phyloP scores from a whole-genome alignment of 805 yeast genomes.

The Candida sanyiensis region DNA sequence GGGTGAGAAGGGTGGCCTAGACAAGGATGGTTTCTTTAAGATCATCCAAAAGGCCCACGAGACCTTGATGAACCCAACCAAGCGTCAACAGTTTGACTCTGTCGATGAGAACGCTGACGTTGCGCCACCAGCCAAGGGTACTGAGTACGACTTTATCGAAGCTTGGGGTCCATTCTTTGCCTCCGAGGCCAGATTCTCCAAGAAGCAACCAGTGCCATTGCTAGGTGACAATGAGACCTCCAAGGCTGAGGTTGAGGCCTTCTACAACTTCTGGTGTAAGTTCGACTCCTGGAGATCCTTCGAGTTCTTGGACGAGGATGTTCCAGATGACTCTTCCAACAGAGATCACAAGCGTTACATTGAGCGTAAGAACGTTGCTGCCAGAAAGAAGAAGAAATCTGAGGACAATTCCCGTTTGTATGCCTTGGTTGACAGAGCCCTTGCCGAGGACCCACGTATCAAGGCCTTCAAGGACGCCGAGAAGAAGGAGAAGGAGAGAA shows the following conservation, averaged over 20 bases:
- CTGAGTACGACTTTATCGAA: conserved; percentile 76
- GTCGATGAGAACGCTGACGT: conserved; percentile 89
- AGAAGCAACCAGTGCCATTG: conserved; percentile 79
- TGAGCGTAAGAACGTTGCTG: conserved; percentile 94
- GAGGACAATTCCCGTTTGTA: conserved; percentile 90
- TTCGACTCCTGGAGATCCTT: conserved; percentile 98
- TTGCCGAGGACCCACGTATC: conserved; percentile 91
- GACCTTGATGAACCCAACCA: conserved; percentile 74
- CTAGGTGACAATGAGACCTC: conserved; percentile 65
- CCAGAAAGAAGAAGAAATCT: conserved; percentile 95
- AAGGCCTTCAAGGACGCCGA: conserved; percentile 89
- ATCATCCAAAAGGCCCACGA: conserved; percentile 96
- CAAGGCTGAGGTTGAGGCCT: conserved; percentile 77
- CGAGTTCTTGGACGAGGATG: conserved; percentile 97
- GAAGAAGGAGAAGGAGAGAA: conserved; percentile 88
- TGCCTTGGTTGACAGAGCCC: conserved; percentile 82
- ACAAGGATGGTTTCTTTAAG: conserved; percentile 95
- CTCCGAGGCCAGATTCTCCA: conserved; percentile 88
- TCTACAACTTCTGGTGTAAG: conserved; percentile 89
- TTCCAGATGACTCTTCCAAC: conserved; percentile 98
- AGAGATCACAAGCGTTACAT: conserved; percentile 99
- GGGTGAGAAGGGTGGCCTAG: conserved; percentile 79
- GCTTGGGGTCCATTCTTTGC: conserved; percentile 92
- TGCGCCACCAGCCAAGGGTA: conserved; percentile 61
- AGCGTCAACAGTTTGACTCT: conserved; percentile 92